Evolutionary conservation across 257 asterid genomes (phyloP).

Genomic region (Thymus quinquecostatus): DNA sequence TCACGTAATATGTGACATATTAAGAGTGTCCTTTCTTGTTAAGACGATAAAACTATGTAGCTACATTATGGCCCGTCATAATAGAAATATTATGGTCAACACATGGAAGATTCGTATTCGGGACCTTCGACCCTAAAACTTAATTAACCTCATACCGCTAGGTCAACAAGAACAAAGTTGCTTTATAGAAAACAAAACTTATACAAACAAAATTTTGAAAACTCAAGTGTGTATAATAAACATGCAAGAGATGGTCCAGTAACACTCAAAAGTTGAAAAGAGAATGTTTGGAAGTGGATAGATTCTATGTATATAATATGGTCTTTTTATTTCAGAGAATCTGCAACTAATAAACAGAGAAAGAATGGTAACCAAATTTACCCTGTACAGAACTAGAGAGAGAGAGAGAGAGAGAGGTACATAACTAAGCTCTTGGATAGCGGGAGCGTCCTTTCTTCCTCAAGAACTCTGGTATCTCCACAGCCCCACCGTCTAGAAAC

Average conservation of each 20-base stretch:
- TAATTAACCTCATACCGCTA: no score
- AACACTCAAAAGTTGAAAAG: not conserved
- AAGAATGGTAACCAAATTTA: constrained; percentile 13
- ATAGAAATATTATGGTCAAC: no score
- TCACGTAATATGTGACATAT: no score
- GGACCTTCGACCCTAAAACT: no score
- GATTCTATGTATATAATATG: not conserved
- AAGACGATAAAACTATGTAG: no score
- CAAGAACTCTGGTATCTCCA: constrained; percentile 92
- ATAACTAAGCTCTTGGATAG: constrained; percentile 72
- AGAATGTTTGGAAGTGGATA: not conserved
- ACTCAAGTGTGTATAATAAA: not conserved
- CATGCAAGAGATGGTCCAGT: not conserved
- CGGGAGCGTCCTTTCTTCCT: constrained; percentile 91
- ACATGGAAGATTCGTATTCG: no score
- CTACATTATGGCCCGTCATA: no score
- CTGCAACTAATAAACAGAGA: not conserved
- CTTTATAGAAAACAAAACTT: not conserved
- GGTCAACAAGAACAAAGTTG: no score
- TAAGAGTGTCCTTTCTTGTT: no score
- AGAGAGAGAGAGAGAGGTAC: not conserved
- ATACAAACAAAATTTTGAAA: not conserved
- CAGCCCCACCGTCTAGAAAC: constrained; percentile 68
- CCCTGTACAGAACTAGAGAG: constrained; percentile 38
- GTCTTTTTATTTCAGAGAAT: constrained; percentile 1